These are phyloP conservation scores for Chiua virens DNA, from an alignment of 768 basidiomycete species.

Conservation along the genomic window DNA sequence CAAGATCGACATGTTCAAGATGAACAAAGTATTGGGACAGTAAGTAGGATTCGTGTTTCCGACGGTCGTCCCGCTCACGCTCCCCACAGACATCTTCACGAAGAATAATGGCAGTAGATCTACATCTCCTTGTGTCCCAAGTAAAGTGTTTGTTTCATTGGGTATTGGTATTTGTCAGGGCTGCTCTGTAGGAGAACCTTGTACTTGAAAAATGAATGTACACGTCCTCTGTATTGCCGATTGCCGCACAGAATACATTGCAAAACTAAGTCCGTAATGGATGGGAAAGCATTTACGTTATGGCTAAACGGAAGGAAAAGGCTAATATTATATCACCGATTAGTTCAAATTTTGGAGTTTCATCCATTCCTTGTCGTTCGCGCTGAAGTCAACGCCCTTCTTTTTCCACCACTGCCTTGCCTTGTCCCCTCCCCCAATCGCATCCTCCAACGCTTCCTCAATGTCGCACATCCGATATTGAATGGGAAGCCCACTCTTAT, in stretches of 20 bases:
- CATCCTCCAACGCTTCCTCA: constrained; percentile 88
- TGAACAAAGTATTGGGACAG: constrained; percentile 90
- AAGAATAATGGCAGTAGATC: constrained; percentile 17
- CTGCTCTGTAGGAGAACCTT: neutral
- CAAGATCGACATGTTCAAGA: constrained; percentile 89
- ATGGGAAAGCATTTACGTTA: neutral
- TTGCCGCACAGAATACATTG: constrained; percentile 6
- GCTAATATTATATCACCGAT: constrained; percentile 8
- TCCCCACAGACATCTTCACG: constrained; percentile 32
- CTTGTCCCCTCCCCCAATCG: constrained; percentile 74
- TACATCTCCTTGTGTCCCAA: constrained; percentile 3
- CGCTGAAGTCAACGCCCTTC: constrained; percentile 81
- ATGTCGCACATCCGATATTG: constrained; percentile 91
- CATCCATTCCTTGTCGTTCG: constrained; percentile 88
- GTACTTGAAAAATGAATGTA: constrained; percentile 10
- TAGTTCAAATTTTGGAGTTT: constrained; percentile 75
- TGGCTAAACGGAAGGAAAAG: neutral
- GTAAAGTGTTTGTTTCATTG: neutral
- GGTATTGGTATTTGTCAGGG: neutral
- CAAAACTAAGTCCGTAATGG: constrained; percentile 1
- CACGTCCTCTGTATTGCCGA: constrained; percentile 7
- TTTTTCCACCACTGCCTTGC: constrained; percentile 79
- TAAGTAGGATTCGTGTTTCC: constrained; percentile 32
- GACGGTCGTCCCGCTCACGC: neutral
- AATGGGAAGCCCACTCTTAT: constrained; percentile 71